Evolutionary conservation across 2,329 filamentous ascomycete species (phyloP), one percentile per base, ranked within the genome.

Genomic region (Curvularia sp.): DNA sequence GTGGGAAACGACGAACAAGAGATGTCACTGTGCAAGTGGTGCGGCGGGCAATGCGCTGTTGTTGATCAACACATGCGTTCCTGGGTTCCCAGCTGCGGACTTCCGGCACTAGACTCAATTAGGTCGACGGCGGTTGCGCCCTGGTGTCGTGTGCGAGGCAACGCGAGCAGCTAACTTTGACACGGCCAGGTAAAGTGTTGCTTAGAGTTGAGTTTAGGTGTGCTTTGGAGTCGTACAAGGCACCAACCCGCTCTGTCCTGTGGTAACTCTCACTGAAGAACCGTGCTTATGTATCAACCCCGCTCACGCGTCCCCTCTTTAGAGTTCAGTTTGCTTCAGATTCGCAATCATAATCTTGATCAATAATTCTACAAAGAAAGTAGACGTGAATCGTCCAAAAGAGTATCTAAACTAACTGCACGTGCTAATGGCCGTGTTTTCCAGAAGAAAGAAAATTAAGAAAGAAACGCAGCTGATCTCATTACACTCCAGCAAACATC

Each of bases 31-130:
- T 39, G 50, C 20, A 22, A 26, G 52, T 63, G 55, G 62, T 63
- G 58, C 26, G 46, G 48, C 31, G 41, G 41, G 20, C 50, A 47
- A 54, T 57, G 47, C 33, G 47, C 41, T 59, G 59, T 60, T 64
- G 62, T 60, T 60, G 58, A 60, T 62, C 56, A 60, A 64, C 59
- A 62, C 57, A 43, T 59, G 53, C 24, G 57, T 51, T 46, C 54
- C 56, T 50, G 31, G 46, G 52, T 50, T 50, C 52, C 22, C 43
- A 59, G 52, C 58, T 60, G 61, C 61, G 61, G 61, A 64, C 55
- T 55, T 62, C 61, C 61, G 61, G 60, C 60, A 48, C 60, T 62
- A 62, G 48, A 38, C 60, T 53, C 20, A 18, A 55, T 57, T 58
- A 3, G 41, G 49, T 6, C 5, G n/a, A 42, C 33, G 41, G 49